Evolutionary conservation across 1,284 basidiomycete genomes (phyloP), one percentile per base, ranked within the genome.

Genomic region (Ganoderma lucidum): DNA sequence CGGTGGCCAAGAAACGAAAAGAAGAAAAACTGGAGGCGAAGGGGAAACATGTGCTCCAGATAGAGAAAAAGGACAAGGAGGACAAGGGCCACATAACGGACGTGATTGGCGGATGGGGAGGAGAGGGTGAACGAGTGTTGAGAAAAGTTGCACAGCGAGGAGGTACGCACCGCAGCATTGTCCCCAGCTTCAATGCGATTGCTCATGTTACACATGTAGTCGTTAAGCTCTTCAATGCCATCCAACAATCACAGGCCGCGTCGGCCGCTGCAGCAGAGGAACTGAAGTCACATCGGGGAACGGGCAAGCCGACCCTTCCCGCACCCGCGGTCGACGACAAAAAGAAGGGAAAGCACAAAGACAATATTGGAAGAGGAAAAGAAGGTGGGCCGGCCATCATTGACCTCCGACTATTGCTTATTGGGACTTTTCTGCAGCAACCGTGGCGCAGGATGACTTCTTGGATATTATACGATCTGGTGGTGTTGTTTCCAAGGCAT

Each of bases 21-120:
- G 90, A 93, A 70, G 89, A 92, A 77, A 93, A 90, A 77, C 80
- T 93, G 58, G 92, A 95, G 77, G 79, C 80, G 66, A 87, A 87
- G 75, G 93, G 92, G 1, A 90, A 87, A 78, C 92, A 89, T 73
- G 84, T 88, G 1, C 82, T 93, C 15, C 89, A 88, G 71, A 80
- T 86, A 23, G 92, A 95, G 77, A 89, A 85, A 81, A 94, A 90
- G 79, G 91, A 91, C 72, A 90, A 86, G 73, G 93, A 94, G 74
- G 93, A 94, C 74, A 89, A 84, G 74, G 89, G 90, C 1, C 83
- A 90, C 69, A 84, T 94, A 70, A 87, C 81, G 61, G 93, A 94
- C 78, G 88, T 93, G 5, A 95, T 95, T 74, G 93, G 90, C 60
- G 93, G 92, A 28, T 95, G 93, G 93, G 93, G 93, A 44, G 91